Base-by-base conservation (phyloP, 2,329 filamentous ascomycete genomes). In the Penicillium brevicompactum region DNA sequence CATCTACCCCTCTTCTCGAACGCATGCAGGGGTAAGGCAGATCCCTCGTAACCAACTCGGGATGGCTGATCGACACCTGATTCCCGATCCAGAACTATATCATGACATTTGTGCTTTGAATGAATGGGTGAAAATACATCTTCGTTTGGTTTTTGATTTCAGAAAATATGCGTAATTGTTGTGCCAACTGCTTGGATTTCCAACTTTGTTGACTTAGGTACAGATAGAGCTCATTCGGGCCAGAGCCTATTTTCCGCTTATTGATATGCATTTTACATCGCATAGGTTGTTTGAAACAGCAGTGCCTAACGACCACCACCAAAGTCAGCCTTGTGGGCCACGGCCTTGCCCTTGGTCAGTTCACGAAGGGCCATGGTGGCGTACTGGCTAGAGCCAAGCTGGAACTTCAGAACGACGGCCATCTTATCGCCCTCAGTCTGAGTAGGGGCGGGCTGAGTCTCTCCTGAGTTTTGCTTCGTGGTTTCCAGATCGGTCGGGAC, bases 401-500 rank as follows among this genome's bases (percentile, higher is more conserved):
- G 87, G 74, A 95, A 84, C 70, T 86, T 91, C 63, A 94, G 44
- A 24, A 90, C 75, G 0, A 91, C 80, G 0, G 87, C 90, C 16
- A 90, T 76, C 67, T 88, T 87, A 48, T 72, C 70, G 14, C 53
- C 56, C 18, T 41, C 14, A 7, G 64, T 53, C 24, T 63, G 31
- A 31, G 49, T 55, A 8, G 45, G 46, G 21, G 48, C 30, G 7
- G 49, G 31, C 10, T 58, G 58, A 18, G 68, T 61, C 9, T 68
- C 66, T 9, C 66, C 62, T 54, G 76, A 74, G 32, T 75, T 72
- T 34, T 76, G 75, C 56, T 80, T 78, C 57, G 93, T 75, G 48
- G 82, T 76, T 64, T 97, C 90, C 53, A 94, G 68, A 72, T 99
- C 94, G 0, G 94, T 99, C 57, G 89, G 84, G 3, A 96, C 88